Base-by-base conservation (phyloP, 768 basidiomycete species). In the Phallus indusiatus region DNA sequence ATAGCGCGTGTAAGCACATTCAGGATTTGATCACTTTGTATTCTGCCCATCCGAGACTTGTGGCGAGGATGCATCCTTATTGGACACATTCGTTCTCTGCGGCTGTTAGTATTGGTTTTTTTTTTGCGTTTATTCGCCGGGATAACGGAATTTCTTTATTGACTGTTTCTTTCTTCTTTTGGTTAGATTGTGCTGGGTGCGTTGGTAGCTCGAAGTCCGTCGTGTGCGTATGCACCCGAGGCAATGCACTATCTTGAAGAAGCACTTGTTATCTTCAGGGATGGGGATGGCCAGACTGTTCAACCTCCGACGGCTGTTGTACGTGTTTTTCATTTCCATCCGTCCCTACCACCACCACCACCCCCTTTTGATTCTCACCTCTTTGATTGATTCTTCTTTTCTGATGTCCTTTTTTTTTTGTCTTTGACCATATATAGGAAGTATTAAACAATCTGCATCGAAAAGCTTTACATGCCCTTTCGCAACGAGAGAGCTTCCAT, bases 1-100 rank as follows among this genome's bases (percentile, higher is more conserved):
- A 85, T 47, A 85, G 84, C 62, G 84, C 85, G 6, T 82, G 84
- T 35, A 34, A 34, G 21, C 57, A 51, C 17, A 59, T 59, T 16
- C 22, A 20, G 33, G 49, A 51, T 37, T 36, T 59, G 47, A 20
- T 36, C 18, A 16, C 47, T 12, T 28, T 59, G 21, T 59, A 52
- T 14, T 47, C 57, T n/a, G 24, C 24, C 17, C 57, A 59, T 33
- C 57, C 57, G 9, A 21, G 57, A 22, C 49, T 59, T 17, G 48
- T 59, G 12, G 50, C 49, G 18, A 48, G 57, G 12, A 52, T 59
- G 48, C 57, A 59, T 51, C 57, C 57, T 18, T 59, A 59, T 53
- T 59, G 57, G 57, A 59, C 49, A 22, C 57, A 59, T 53, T 51
- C 57, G 50, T 59, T 59, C n/a, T 59, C 57, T 14, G 57, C 57